These are phyloP conservation scores for Eucalyptus decipiens DNA, from an alignment of 345 rosid species.

Conservation along the genomic window DNA sequence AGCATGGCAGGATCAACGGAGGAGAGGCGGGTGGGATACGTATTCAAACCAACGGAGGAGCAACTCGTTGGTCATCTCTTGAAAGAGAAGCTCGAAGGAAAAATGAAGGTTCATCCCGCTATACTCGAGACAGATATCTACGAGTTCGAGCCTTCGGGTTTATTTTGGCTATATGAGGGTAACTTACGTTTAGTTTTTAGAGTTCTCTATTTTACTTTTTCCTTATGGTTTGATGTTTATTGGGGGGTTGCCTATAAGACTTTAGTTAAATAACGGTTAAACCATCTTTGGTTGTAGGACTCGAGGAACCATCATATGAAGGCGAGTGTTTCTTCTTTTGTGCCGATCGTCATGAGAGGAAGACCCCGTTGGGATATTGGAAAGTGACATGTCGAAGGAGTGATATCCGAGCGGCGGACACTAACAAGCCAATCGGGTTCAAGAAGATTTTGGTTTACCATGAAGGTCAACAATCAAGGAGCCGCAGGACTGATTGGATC, in stretches of 20 bases:
- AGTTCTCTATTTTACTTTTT: too few relatives aligned
- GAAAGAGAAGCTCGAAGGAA: too few relatives aligned
- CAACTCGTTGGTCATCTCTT: too few relatives aligned
- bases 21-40: accelerated
- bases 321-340: accelerated
- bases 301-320: accelerated
- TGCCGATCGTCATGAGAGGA: accelerated
- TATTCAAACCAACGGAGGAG: too few relatives aligned
- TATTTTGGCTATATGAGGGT: accelerated
- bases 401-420: accelerated
- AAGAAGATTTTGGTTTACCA: too few relatives aligned
- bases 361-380: accelerated
- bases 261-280: too few relatives aligned
- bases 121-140: too few relatives aligned
- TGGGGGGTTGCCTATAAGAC: too few relatives aligned
- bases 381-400: accelerated
- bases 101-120: accelerated
- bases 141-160: accelerated
- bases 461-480: accelerated
- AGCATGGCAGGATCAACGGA: too few relatives aligned
- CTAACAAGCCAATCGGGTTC: accelerated
- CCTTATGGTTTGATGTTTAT: too few relatives aligned
- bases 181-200: too few relatives aligned
- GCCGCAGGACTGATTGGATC: accelerated
- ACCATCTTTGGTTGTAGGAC: accelerated